These are phyloP conservation scores for Chamaecyparis obtusa DNA, from an alignment of 75 land plant genomes.

Conservation along the genomic window DNA sequence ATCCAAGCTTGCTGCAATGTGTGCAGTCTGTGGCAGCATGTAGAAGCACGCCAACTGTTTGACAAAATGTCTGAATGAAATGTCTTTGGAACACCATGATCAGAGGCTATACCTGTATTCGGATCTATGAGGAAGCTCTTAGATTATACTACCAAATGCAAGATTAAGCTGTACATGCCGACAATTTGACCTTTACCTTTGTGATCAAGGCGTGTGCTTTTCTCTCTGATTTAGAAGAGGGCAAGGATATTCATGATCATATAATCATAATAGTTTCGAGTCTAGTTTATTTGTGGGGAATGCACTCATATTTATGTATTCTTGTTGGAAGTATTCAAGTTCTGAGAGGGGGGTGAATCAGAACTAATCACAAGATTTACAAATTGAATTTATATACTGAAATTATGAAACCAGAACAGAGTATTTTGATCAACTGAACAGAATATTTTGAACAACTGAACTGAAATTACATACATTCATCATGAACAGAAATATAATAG, in stretches of 20 bases:
- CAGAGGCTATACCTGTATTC: constrained; percentile 17
- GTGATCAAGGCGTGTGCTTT: constrained; percentile 37
- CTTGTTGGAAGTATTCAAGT: too few relatives aligned
- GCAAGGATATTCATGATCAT: constrained; percentile 26
- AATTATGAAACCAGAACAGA: too few relatives aligned
- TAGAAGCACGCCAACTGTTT: constrained; percentile 27
- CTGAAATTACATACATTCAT: too few relatives aligned
- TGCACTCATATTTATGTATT: constrained; percentile 27
- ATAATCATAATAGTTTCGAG: constrained; percentile 31
- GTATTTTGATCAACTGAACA: too few relatives aligned
- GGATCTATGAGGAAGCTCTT: constrained; percentile 18
- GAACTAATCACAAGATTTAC: too few relatives aligned
- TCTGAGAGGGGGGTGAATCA: too few relatives aligned
- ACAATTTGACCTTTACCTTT: constrained; percentile 27
- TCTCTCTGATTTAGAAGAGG: constrained; percentile 12
- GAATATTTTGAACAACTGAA: too few relatives aligned
- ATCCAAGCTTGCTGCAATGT: constrained; percentile 28
- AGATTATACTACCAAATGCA: constrained; percentile 30
- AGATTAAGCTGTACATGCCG: not conserved
- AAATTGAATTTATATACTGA: too few relatives aligned
- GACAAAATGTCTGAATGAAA: constrained; percentile 21
- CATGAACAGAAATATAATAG: too few relatives aligned
- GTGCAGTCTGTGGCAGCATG: constrained; percentile 20
- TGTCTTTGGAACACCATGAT: constrained; percentile 31
- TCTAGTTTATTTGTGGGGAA: constrained; percentile 29